Evolutionary conservation across 805 yeast species (phyloP), one percentile per base, ranked within the genome.

Genomic region (Torulaspora gathmanii): DNA sequence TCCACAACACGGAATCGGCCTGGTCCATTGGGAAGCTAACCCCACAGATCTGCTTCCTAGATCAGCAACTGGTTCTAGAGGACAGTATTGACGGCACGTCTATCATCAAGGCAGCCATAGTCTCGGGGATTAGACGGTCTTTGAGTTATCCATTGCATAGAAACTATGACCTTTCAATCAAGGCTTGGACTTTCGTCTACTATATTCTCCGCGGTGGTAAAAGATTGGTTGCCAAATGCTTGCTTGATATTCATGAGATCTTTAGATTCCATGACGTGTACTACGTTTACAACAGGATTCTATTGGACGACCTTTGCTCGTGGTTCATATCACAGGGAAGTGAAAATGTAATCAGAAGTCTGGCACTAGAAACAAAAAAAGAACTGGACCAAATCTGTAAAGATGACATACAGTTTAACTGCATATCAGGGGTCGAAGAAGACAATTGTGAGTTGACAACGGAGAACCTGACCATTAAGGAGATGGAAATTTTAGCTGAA

Each of bases 21-120:
- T 93, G 99, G 99, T 82, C 91, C 0, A 75, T 93, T 4, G 99
- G 99, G 1, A 89, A 84, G 54, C 56, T 93, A 17, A 69, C 81
- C 0, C 96, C 98, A 1, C 93, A 87, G 56, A 65, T 91, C 30
- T 63, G 89, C 6, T 80, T 74, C 52, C 67, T 93, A 26, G 98
- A 89, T 61, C 67, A 77, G 12, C 79, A 75, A 52, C 52, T 84
- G 22, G 60, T 75, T 1, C 51, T 67, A 15, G 63, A 51, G 15
- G 63, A 56, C 6, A 44, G 46, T 16, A 3, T 33, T 8, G 31
- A 42, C 17, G 61, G 58, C 37, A 20, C 42, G 22, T 55, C 65
- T 9, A 48, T 60, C 25, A 70, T 91, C 29, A 70, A 69, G 40
- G 78, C 81, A 0, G 58, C 82, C 0, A 71, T 84, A 6, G 58